Conservation (phyloP, 805 yeast species). For the Teunomyces barrocoloradensis region DNA sequence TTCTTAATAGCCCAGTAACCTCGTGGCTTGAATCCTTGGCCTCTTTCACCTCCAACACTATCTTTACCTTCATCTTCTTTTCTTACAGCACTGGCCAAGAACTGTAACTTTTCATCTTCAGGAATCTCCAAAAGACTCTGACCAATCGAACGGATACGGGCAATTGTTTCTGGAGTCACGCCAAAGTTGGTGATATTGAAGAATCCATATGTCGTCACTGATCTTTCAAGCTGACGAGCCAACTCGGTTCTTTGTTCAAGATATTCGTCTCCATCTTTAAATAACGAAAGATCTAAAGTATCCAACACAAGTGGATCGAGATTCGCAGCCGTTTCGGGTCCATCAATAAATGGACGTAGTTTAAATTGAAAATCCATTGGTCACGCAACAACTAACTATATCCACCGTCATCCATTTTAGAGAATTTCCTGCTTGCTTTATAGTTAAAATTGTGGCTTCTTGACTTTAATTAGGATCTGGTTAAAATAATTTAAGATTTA, state of each 20-base stretch:
- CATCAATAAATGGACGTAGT: slow-evolving; percentile 9
- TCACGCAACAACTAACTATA: neutral
- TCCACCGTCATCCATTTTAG: neutral
- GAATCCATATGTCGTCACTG: slow-evolving; percentile 9
- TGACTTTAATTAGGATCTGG: neutral
- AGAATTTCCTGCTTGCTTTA: neutral
- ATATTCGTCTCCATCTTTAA: slow-evolving; percentile 4
- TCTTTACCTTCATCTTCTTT: slow-evolving; percentile 21
- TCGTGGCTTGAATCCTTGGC: slow-evolving; percentile 10
- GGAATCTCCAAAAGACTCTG: slow-evolving; percentile 26
- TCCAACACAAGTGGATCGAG: slow-evolving; percentile 5
- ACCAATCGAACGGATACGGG: slow-evolving; percentile 20
- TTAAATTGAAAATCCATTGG: slow-evolving; percentile 5
- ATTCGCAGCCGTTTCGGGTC: slow-evolving; percentile 1
- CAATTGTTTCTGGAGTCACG: slow-evolving; percentile 16
- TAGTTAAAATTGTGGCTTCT: neutral
- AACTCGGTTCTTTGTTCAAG: neutral
- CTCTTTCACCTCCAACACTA: slow-evolving; percentile 9
- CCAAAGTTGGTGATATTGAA: slow-evolving; percentile 19
- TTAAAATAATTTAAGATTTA: neutral
- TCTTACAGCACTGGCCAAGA: slow-evolving; percentile 28
- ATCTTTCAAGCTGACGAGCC: slow-evolving; percentile 5
- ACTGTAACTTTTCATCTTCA: slow-evolving; percentile 21
- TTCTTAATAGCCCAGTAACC: slow-evolving; percentile 11
- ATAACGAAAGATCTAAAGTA: slow-evolving; percentile 5